These are phyloP conservation scores for Diphasiastrum complanatum DNA, from an alignment of 83 land plant species.

Conservation along the genomic window DNA sequence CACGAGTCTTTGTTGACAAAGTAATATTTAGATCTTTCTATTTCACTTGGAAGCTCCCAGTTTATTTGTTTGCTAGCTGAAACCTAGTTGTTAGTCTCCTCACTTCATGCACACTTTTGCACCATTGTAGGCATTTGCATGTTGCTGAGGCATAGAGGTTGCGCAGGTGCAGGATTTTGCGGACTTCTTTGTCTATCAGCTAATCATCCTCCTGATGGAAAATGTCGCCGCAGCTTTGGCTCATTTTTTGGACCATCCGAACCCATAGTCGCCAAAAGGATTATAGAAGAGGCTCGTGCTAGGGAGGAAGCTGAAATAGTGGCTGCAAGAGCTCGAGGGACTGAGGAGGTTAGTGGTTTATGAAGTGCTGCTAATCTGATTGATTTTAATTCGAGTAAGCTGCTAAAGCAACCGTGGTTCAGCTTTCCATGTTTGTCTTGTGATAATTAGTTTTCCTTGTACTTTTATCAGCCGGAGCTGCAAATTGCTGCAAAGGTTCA, in stretches of 20 bases:
- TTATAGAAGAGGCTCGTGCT: constrained; percentile 66
- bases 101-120: too few species aligned
- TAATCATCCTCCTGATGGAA: constrained; percentile 9
- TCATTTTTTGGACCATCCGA: constrained; percentile 90
- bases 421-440: neutral
- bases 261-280: constrained; percentile 73
- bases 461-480: neutral
- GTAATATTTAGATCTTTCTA: too few species aligned
- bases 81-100: too few species aligned
- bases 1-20: too few species aligned
- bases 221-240: constrained; percentile 57
- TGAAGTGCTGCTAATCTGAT: neutral
- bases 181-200: constrained; percentile 11
- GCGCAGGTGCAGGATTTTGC: too few species aligned
- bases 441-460: neutral
- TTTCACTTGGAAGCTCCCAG: too few species aligned
- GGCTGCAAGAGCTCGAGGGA: constrained; percentile 26
- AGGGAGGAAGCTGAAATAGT: constrained; percentile 46
- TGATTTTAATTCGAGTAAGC: neutral
- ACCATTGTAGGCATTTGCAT: too few species aligned
- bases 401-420: neutral
- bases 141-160: too few species aligned
- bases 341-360: constrained; percentile 14
- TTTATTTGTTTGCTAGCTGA: too few species aligned
- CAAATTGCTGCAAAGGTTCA: neutral